Conservation (phyloP, 2,329 filamentous ascomycete species). For the Beauveria bassiana region DNA sequence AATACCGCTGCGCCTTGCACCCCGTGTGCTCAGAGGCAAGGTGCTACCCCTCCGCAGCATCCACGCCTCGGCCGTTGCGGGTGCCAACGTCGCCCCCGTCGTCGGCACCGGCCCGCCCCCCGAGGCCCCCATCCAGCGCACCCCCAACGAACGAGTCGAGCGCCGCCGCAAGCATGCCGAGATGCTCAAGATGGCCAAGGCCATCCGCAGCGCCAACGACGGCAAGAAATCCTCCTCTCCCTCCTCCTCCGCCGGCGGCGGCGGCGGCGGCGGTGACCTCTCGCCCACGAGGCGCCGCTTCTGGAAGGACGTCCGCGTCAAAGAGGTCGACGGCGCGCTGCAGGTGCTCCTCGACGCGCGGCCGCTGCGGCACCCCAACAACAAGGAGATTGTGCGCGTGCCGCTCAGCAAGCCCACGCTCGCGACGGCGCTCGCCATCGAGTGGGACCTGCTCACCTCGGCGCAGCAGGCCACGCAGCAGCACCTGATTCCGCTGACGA, state of each 20-base stretch:
- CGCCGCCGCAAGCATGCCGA: constrained; percentile 47
- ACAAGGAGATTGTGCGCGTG: constrained; percentile 63
- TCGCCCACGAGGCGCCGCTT: constrained; percentile 60
- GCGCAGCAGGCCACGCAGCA: constrained; percentile 77
- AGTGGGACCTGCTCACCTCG: constrained; percentile 83
- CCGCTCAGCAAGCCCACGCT: constrained; percentile 72
- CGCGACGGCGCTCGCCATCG: constrained; percentile 76
- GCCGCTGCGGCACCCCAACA: constrained; percentile 68
- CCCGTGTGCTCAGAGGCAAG: constrained; percentile 18
- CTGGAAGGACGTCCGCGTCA: constrained; percentile 77
- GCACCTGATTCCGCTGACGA: constrained; percentile 86
- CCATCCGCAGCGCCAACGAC: constrained; percentile 31
- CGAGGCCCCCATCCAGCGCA: constrained; percentile 40
- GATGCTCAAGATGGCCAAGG: constrained; percentile 44
- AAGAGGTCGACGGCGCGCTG: constrained; percentile 50
- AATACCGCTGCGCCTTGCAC: constrained; percentile 30
- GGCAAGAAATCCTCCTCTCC: constrained; percentile 18
- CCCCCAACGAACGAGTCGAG: constrained; percentile 35
- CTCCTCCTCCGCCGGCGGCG: not conserved
- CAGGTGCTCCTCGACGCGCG: constrained; percentile 69
- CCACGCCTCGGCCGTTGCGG: constrained; percentile 24
- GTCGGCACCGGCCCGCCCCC: constrained; percentile 54
- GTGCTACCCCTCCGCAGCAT: constrained; percentile 20
- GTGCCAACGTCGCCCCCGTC: constrained; percentile 43
- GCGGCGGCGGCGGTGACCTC: too few relatives aligned